Evolutionary conservation across 2,329 filamentous ascomycete genomes (phyloP).

Genomic region (Aspergillus tanneri): DNA sequence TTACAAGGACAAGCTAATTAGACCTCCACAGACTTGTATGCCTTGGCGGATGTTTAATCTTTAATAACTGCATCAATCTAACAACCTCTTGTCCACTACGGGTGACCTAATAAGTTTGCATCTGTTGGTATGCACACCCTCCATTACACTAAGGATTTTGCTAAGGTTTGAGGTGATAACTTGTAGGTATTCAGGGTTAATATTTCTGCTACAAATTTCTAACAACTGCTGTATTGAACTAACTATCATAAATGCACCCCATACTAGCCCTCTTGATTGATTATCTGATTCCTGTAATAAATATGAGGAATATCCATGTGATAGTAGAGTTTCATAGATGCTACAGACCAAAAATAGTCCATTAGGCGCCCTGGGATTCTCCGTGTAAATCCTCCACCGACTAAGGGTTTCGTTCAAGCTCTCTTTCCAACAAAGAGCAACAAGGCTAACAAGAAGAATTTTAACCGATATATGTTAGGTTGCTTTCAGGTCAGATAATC

Average conservation of each 20-base stretch:
- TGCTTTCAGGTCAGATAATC: no score
- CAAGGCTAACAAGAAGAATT: neutral
- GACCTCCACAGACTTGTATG: no score
- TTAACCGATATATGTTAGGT: no score
- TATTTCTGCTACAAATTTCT: neutral
- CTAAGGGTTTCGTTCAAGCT: neutral
- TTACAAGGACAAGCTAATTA: conserved; percentile 29
- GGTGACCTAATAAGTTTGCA: neutral
- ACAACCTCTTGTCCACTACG: no score
- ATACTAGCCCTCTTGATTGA: neutral
- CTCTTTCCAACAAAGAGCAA: neutral
- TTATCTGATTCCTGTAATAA: neutral
- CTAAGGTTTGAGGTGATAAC: no score
- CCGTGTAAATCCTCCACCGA: neutral
- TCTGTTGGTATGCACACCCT: neutral
- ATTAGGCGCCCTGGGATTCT: conserved; percentile 4
- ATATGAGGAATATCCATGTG: neutral
- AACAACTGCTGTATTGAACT: neutral
- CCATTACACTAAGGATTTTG: no score
- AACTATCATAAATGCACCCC: neutral
- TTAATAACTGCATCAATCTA: neutral
- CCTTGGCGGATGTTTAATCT: neutral
- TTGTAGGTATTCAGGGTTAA: no score
- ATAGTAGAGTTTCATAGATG: neutral
- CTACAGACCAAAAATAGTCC: neutral